These are phyloP conservation scores for Chlorella variabilis DNA, from an alignment of 163 green algal species.

Conservation along the genomic window DNA sequence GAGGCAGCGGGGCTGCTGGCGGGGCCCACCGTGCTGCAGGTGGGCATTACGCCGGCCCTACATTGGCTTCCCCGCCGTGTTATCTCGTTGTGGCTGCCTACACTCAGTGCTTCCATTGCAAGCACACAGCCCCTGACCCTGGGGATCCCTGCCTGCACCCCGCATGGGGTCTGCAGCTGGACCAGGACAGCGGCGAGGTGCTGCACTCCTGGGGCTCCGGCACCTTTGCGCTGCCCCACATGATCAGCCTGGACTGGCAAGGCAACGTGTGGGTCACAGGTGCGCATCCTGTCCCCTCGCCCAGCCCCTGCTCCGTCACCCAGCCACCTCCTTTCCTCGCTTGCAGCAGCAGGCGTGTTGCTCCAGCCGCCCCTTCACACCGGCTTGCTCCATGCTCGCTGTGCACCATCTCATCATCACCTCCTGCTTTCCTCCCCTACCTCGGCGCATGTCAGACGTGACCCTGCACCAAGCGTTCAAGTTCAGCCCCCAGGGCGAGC, in stretches of 20 bases:
- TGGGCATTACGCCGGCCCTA: neutral
- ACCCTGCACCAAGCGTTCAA: constrained; percentile 80
- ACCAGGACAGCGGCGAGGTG: constrained; percentile 20
- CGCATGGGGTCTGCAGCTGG: neutral
- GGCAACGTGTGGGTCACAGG: constrained; percentile 76
- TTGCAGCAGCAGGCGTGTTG: neutral
- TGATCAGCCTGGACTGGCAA: constrained; percentile 70
- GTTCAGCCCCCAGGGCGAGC: constrained; percentile 53
- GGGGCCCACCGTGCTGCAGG: constrained; percentile 18
- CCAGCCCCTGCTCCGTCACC: neutral
- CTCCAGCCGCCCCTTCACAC: too few relatives aligned
- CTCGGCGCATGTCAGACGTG: constrained; percentile 70
- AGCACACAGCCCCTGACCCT: too few relatives aligned
- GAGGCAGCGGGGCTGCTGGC: constrained; percentile 38
- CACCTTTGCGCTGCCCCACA: constrained; percentile 85
- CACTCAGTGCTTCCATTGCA: neutral
- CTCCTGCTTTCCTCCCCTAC: too few relatives aligned
- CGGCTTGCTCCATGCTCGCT: too few relatives aligned
- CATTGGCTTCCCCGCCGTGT: too few relatives aligned
- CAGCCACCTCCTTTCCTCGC: neutral
- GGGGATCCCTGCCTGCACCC: neutral
- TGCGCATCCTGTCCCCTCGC: too few relatives aligned
- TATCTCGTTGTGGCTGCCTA: too few relatives aligned
- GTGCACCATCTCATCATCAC: too few relatives aligned
- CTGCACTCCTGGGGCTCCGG: constrained; percentile 53